A percentile compares a stretch with the other conserved stretches of the same genome.
Conservation (phyloP, 345 rosid species). For the Litchi chinensis region DNA sequence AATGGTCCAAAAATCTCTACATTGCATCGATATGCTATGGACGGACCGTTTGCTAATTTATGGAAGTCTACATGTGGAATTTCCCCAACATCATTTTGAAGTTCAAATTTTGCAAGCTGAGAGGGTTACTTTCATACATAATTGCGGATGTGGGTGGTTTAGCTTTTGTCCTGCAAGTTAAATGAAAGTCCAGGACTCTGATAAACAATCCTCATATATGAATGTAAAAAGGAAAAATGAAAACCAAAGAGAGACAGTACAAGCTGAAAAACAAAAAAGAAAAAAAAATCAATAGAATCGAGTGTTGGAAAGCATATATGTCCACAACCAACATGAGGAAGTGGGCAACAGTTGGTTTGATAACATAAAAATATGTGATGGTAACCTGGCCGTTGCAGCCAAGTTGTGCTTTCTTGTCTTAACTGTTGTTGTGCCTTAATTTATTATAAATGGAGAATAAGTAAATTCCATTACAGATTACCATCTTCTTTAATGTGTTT, state of each 20-base stretch:
- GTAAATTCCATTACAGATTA: slow-evolving; percentile 9
- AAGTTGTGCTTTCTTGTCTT: slow-evolving; percentile 11
- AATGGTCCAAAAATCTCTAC: slow-evolving; percentile 72
- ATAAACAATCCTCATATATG: slow-evolving; percentile 20
- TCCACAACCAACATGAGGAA: slow-evolving; percentile 18
- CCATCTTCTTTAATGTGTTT: background rate
- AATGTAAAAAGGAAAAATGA: slow-evolving; percentile 28
- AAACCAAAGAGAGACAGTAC: background rate
- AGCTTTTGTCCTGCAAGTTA: slow-evolving; percentile 17
- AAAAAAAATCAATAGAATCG: slow-evolving; percentile 17
- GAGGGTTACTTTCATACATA: slow-evolving; percentile 24
- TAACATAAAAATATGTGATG: slow-evolving; percentile 21
- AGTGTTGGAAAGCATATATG: slow-evolving; percentile 22
- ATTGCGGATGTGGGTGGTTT: slow-evolving; percentile 19
- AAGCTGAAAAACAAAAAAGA: background rate
- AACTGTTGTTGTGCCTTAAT: slow-evolving; percentile 30
- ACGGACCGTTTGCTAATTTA: slow-evolving; percentile 58
- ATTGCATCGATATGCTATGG: slow-evolving; percentile 73
- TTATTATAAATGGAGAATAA: slow-evolving; percentile 20
- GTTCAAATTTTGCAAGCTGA: slow-evolving; percentile 39
- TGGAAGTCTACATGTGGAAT: slow-evolving; percentile 17
- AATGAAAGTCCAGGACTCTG: slow-evolving; percentile 23
- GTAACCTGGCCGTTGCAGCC: slow-evolving; percentile 17
- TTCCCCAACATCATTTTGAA: slow-evolving; percentile 5
- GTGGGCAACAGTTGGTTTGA: slow-evolving; percentile 29